phyloP scores from a whole-genome alignment of 2,329 filamentous ascomycete genomes.

The Fusarium sublunatum region DNA sequence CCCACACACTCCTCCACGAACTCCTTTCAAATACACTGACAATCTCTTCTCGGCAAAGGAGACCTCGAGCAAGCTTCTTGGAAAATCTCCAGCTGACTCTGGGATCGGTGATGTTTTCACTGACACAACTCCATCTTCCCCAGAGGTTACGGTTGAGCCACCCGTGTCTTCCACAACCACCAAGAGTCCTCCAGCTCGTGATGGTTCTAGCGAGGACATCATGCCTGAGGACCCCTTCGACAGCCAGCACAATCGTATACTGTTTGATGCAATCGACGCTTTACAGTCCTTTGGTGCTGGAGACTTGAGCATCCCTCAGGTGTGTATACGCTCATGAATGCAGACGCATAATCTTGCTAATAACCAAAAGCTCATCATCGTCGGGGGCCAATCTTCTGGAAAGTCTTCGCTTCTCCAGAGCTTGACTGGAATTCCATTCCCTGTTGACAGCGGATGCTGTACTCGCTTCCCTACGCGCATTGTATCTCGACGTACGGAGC shows the following conservation, averaged over 20 bases:
- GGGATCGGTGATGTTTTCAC: conserved; percentile 19
- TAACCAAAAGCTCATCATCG: conserved; percentile 49
- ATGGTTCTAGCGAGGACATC: not conserved
- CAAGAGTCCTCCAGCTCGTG: not conserved
- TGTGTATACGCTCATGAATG: conserved; percentile 14
- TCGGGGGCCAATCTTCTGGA: conserved; percentile 53
- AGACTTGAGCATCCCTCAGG: conserved; percentile 52
- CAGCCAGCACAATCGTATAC: conserved; percentile 48
- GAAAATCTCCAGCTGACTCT: conserved; percentile 25
- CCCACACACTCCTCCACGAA: conserved; percentile 15
- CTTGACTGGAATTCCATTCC: conserved; percentile 54
- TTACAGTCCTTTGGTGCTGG: conserved; percentile 49
- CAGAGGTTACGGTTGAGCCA: not conserved
- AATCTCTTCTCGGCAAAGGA: not conserved
- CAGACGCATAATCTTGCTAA: not conserved
- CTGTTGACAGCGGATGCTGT: conserved; percentile 48
- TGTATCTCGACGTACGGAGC: conserved; percentile 50
- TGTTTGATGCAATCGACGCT: conserved; percentile 54
- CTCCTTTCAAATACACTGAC: not conserved
- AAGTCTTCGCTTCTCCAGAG: conserved; percentile 54
- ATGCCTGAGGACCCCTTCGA: conserved; percentile 50
- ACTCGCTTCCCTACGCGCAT: conserved; percentile 55
- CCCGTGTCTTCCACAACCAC: not conserved
- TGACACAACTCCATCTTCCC: not conserved
- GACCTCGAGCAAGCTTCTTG: not conserved